Conservation (phyloP, 1,284 basidiomycete genomes). For the Apiotrichum sp. region DNA sequence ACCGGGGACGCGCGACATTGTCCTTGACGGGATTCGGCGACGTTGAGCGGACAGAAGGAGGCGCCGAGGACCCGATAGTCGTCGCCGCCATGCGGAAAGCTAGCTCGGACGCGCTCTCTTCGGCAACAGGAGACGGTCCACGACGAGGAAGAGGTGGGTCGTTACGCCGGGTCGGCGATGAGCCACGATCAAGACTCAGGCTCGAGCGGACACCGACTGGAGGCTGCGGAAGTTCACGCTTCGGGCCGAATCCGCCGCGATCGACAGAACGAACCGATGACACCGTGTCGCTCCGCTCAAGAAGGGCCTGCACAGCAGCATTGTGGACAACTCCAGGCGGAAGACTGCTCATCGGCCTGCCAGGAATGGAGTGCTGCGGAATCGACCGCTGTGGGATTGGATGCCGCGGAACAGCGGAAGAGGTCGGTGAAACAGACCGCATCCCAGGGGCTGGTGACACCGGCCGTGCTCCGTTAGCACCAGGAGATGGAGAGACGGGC, state of each 20-base stretch:
- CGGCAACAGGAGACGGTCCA: neutral
- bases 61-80: constrained; percentile 1
- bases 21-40: neutral
- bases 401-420: no score
- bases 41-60: neutral
- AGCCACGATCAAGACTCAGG: constrained; percentile 38
- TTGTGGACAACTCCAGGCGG: constrained; percentile 1
- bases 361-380: no score
- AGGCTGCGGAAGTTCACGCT: constrained; percentile 37
- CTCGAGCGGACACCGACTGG: constrained; percentile 34
- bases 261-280: constrained; percentile 43
- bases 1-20: neutral
- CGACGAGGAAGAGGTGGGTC: neutral
- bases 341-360: neutral
- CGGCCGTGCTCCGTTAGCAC: neutral
- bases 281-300: constrained; percentile 41
- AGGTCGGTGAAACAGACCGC: no score
- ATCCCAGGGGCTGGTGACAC: neutral
- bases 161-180: constrained; percentile 5
- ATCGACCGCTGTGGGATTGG: no score
- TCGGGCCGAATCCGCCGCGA: constrained; percentile 25
- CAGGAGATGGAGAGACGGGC: neutral
- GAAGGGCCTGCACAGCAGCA: constrained; percentile 8
- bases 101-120: constrained; percentile 8
- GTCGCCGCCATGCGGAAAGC: constrained; percentile 10